Evolutionary conservation across 768 basidiomycete species (phyloP), one percentile per base, ranked within the genome.

Genomic region (Amanita fuliginea): DNA sequence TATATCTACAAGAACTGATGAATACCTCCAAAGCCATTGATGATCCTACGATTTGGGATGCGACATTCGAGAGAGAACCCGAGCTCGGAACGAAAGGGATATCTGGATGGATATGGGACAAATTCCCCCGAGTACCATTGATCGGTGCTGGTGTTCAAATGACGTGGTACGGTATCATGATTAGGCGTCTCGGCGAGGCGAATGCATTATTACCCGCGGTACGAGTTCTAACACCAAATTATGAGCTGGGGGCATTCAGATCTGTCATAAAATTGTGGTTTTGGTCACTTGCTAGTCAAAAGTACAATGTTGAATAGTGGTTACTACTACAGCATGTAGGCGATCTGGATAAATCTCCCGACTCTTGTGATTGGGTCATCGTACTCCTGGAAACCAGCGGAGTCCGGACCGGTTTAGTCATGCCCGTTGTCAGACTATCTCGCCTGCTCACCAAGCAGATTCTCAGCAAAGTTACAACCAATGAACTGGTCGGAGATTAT

Each of bases 131-230:
- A 13, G 70, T 87, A 21, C 71, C 70, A 33, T 62, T 92, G 4
- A 59, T 89, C 11, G 86, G 88, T 0, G 85, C 82, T 1, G 77
- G 83, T 0, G 61, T 73, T 7, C 65, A 62, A 16, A 67, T 80
- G 62, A 77, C 83, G 3, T 89, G 86, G 86, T 84, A 89, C 62
- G 60, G 62, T 14, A 66, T 83, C 16, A 67, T 67, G 54, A 77
- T 92, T 60, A 70, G 80, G 49, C 61, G 65, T 24, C 57, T 84
- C 26, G 72, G 80, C 6, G 26, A 39, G 28, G 51, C 56, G 34
- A 33, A 55, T 46, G 22, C 50, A 22, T 47, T 48, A 18, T 24
- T 19, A 21, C 43, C 56, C 50, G 10, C 46, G 24, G 18, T 37
- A 45, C 53, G 28, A 51, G 46, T 48, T 10, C 28, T 28, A 26